Evolutionary conservation across 2,329 filamentous ascomycete genomes (phyloP).

Genomic region (Fusarium sp.): DNA sequence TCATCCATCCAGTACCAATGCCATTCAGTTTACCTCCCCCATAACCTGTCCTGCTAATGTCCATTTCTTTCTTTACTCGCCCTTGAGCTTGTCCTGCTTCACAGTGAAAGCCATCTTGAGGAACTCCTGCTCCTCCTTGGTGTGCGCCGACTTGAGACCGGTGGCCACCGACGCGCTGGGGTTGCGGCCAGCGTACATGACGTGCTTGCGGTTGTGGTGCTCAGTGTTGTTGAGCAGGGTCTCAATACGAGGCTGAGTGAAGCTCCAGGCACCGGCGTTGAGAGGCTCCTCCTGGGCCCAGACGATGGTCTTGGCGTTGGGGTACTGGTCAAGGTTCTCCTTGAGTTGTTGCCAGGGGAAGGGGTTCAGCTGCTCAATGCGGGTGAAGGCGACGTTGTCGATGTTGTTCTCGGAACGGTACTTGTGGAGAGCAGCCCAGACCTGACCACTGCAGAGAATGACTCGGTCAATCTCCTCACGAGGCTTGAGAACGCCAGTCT

Average conservation of each 20-base stretch:
- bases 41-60: slow-evolving; percentile 3
- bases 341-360: slow-evolving; percentile 98
- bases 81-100: slow-evolving; percentile 77
- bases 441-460: slow-evolving; percentile 93
- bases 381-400: slow-evolving; percentile 92
- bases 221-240: slow-evolving; percentile 93
- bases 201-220: slow-evolving; percentile 92
- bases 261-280: slow-evolving; percentile 97
- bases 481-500: slow-evolving; percentile 77
- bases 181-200: slow-evolving; percentile 95
- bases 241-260: slow-evolving; percentile 97
- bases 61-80: slow-evolving; percentile 59
- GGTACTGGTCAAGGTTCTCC: slow-evolving; percentile 96
- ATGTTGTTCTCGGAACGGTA: slow-evolving; percentile 88
- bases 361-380: slow-evolving; percentile 96
- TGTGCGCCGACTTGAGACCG: slow-evolving; percentile 87
- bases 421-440: slow-evolving; percentile 90
- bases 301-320: slow-evolving; percentile 96
- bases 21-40: slow-evolving; percentile 19
- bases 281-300: slow-evolving; percentile 98
- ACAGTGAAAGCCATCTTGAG: slow-evolving; percentile 74
- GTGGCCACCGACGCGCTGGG: slow-evolving; percentile 95
- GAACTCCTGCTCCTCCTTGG: slow-evolving; percentile 93
- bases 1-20: slow-evolving; percentile 14
- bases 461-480: slow-evolving; percentile 93